Evolutionary conservation across 2,329 filamentous ascomycete genomes (phyloP).

Genomic region (Cladosporium austrohemisphaericum): DNA sequence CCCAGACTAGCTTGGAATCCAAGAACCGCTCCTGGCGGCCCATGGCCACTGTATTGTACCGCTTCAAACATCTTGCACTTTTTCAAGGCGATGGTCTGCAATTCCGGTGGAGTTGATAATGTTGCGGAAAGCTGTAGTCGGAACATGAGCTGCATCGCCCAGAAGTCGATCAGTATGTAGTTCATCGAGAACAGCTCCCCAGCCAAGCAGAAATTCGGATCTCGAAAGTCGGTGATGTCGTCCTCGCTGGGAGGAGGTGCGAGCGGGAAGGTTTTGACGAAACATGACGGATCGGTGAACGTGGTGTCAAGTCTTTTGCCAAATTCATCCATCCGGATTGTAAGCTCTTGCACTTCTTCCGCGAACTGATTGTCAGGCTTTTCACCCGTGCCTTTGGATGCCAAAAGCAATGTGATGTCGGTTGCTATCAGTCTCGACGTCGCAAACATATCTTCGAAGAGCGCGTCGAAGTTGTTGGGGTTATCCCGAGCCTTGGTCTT

Average conservation of each 20-base stretch:
- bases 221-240: conserved; percentile 71
- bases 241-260: conserved; percentile 46
- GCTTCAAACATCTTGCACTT: conserved; percentile 78
- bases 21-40: conserved; percentile 66
- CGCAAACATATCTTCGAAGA: conserved; percentile 60
- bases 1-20: conserved; percentile 72
- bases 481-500: conserved; percentile 55
- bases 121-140: conserved; percentile 65
- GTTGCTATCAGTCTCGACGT: conserved; percentile 68
- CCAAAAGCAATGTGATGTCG: conserved; percentile 76
- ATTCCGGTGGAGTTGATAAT: conserved; percentile 41
- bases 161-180: conserved; percentile 70
- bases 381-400: conserved; percentile 60
- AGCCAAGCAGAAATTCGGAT: conserved; percentile 65
- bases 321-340: conserved; percentile 49
- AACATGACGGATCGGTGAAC: conserved; percentile 58
- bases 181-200: conserved; percentile 71
- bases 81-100: conserved; percentile 58
- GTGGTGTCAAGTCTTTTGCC: conserved; percentile 54
- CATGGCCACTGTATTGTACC: conserved; percentile 61
- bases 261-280: conserved; percentile 62
- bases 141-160: conserved; percentile 76
- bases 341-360: conserved; percentile 50
- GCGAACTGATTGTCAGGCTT: conserved; percentile 65
- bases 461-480: conserved; percentile 61